Conservation (phyloP, 2,329 filamentous ascomycete species). For the Hypoxylon sp. region DNA sequence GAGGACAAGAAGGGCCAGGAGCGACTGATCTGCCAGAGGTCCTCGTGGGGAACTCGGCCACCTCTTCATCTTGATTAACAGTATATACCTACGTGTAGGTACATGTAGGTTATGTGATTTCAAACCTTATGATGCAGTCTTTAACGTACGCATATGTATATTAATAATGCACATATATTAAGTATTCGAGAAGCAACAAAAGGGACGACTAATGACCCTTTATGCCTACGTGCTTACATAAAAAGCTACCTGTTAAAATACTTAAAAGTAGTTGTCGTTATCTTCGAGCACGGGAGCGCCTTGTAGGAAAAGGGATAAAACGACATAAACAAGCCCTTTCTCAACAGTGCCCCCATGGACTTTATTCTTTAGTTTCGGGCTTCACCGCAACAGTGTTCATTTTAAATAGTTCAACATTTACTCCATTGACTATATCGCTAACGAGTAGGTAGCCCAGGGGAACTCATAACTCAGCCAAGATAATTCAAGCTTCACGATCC, state of each 20-base stretch:
- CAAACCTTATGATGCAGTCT: not conserved
- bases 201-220: too few relatives aligned
- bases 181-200: too few relatives aligned
- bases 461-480: not conserved
- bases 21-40: conserved; percentile 5
- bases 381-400: conserved; percentile 10
- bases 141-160: too few relatives aligned
- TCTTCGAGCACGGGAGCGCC: not conserved
- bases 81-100: not conserved
- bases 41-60: conserved; percentile 14
- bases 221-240: too few relatives aligned
- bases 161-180: too few relatives aligned
- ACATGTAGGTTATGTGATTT: not conserved
- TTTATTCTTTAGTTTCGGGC: not conserved
- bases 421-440: not conserved
- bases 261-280: not conserved
- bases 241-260: too few relatives aligned
- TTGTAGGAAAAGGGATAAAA: not conserved
- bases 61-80: not conserved
- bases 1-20: not conserved
- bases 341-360: not conserved
- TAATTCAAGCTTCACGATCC: conserved; percentile 18
- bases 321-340: not conserved
- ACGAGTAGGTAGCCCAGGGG: not conserved
- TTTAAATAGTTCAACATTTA: not conserved